A percentile compares a stretch with the other conserved stretches of the same genome.
Evolutionary conservation across 139 green algal species (phyloP).

Genomic region (Coelastrella sp.): DNA sequence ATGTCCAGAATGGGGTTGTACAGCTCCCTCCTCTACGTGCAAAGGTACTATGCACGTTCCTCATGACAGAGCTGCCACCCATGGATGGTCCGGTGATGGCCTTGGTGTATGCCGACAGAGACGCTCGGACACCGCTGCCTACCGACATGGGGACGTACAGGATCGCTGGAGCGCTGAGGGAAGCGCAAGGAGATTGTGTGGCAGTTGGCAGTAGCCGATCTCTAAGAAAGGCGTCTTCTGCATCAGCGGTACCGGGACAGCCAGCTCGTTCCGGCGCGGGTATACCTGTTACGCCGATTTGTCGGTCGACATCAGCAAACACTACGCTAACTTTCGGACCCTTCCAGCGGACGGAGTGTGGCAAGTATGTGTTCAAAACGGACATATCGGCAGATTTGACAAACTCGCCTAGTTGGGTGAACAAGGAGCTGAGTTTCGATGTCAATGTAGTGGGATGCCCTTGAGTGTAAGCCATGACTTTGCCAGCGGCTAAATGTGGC

Average conservation of each 20-base stretch:
- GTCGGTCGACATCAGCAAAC: neutral
- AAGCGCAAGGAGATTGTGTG: neutral
- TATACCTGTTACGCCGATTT: constrained; percentile 12
- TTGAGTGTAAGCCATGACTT: too few relatives aligned
- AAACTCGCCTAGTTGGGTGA: constrained; percentile 16
- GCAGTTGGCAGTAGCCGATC: neutral
- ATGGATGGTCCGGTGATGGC: constrained; percentile 15
- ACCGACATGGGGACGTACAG: neutral
- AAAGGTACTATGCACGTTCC: constrained; percentile 30
- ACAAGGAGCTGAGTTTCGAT: neutral
- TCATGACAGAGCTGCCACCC: neutral
- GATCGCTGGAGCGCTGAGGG: neutral
- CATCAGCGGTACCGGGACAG: neutral
- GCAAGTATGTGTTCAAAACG: neutral
- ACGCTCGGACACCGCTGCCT: neutral
- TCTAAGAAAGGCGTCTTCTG: neutral
- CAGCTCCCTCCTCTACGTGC: neutral
- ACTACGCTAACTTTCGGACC: constrained; percentile 25
- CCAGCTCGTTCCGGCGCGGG: neutral
- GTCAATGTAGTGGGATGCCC: neutral
- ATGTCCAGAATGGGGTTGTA: neutral
- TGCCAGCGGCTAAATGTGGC: too few relatives aligned
- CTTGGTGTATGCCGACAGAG: neutral
- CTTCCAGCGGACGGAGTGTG: constrained; percentile 6
- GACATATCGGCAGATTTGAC: constrained; percentile 12